Evolutionary conservation across 1,284 basidiomycete species (phyloP).

Genomic region (Sporisorium scitamineum): DNA sequence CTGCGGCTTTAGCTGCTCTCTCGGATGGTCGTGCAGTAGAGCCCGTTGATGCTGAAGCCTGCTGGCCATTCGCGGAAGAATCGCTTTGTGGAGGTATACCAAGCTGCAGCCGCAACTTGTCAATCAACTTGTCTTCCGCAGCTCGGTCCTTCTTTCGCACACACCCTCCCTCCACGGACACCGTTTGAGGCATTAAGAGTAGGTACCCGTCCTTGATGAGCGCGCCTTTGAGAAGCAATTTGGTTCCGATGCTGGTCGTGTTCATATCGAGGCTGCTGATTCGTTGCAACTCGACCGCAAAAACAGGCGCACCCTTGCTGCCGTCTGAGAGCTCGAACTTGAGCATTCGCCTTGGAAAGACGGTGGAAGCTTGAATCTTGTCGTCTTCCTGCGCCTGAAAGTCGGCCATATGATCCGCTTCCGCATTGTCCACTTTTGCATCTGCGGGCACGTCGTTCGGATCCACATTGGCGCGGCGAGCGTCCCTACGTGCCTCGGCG

Average conservation of each 20-base stretch:
- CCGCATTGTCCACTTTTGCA: conserved; percentile 72
- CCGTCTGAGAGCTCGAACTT: conserved; percentile 87
- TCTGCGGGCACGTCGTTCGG: conserved; percentile 25
- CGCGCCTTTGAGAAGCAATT: conserved; percentile 38
- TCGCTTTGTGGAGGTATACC: conserved; percentile 15
- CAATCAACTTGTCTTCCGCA: conserved; percentile 33
- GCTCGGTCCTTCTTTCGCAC: conserved; percentile 18
- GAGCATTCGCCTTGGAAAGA: conserved; percentile 94
- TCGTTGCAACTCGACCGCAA: conserved; percentile 36
- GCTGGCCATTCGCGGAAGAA: too few species aligned
- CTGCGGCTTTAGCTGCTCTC: neutral
- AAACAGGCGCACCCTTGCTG: conserved; percentile 89
- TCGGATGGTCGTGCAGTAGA: neutral
- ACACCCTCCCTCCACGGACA: conserved; percentile 31
- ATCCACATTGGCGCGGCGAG: conserved; percentile 33
- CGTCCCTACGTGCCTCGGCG: conserved; percentile 41
- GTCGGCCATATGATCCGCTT: conserved; percentile 40
- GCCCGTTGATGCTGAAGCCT: neutral
- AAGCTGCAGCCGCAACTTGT: conserved; percentile 24
- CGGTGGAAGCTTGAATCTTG: conserved; percentile 76
- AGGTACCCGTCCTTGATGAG: conserved; percentile 27
- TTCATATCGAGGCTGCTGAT: conserved; percentile 45
- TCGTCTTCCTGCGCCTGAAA: conserved; percentile 53
- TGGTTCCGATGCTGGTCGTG: conserved; percentile 30
- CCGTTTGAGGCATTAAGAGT: conserved; percentile 25